Conservation (phyloP, 768 basidiomycete species). For the Sporobolomyces phaffii region DNA sequence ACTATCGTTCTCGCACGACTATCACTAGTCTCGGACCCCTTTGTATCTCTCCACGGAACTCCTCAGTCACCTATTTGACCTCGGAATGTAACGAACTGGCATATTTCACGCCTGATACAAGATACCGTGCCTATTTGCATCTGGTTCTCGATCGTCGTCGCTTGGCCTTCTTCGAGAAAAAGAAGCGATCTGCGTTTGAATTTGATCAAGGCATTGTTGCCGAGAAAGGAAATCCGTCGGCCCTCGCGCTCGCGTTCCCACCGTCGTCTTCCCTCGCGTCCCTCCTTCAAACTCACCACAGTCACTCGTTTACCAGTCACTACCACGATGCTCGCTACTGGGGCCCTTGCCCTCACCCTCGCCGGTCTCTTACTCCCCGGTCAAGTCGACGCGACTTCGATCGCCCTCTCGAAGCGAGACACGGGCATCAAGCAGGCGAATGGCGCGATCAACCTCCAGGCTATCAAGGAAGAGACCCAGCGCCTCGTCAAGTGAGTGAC, state of each 20-base stretch:
- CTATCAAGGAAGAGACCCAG: not conserved
- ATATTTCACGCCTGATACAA: not conserved
- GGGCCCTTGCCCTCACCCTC: not conserved
- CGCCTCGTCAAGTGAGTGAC: not conserved
- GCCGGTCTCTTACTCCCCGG: not conserved
- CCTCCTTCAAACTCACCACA: constrained; percentile 2
- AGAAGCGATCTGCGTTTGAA: too few relatives aligned
- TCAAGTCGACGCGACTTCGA: not conserved
- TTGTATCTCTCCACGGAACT: not conserved
- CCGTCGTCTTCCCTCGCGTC: not conserved
- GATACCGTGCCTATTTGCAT: too few relatives aligned
- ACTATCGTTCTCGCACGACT: not conserved
- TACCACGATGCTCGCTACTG: not conserved
- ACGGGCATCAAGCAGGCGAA: constrained; percentile 1
- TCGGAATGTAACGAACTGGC: not conserved
- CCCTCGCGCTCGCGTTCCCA: not conserved
- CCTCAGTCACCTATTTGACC: too few relatives aligned
- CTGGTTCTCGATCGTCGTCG: too few relatives aligned
- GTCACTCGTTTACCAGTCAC: constrained; percentile 12
- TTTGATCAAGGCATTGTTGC: too few relatives aligned
- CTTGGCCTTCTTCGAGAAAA: too few relatives aligned
- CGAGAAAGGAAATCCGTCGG: too few relatives aligned
- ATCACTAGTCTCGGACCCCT: not conserved
- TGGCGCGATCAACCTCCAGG: constrained; percentile 13
- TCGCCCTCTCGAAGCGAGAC: constrained; percentile 12